Base-by-base conservation (phyloP, 192 early-diverging fungal genomes). In the Ambispora gerdemannii region DNA sequence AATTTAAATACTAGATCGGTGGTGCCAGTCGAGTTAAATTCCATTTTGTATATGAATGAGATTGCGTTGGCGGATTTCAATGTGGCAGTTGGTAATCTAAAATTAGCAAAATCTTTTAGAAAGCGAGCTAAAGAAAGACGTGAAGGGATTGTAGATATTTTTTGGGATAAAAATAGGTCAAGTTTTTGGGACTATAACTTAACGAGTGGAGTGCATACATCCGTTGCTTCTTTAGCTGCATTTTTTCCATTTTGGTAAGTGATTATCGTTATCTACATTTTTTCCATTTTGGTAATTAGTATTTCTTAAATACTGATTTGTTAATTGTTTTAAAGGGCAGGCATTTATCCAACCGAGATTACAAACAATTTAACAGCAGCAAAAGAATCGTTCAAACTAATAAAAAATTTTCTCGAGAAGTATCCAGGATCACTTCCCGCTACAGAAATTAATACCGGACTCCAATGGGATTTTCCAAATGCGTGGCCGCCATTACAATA, bases 381-480 rank as follows among this genome's bases (percentile, higher is more conserved):
- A 19, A 24, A 56, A 2, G 67, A 62, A 32, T 78, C 82, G n/a
- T 89, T 86, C 63, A 63, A 72, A 33, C 35, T 63, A 2, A 65
- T 87, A 0, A 53, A 49, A 3, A 35, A 49, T 1, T 31, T 82
- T 2, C 72, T 87, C 13, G 17, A 49, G 10, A 63, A 75, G 43
- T 87, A 77, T 61, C 81, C 81, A 2, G 90, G 89, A n/a, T 86
- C 85, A 1, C 71, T 90, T 20, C 81, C 89, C 1, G 78, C 88
- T 1, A 88, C 90, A 36, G 61, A 79, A 4, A 63, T 73, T 43
- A 74, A 79, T 50, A 87, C 83, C 38, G 83, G 84, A 0, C 77
- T 87, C 77, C 90, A 92, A 72, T 92, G 90, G 90, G 90, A 90
- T 75, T 84, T 72, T 50, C 90, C 90, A 13, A 87, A 85, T 70